Conservation (phyloP, 2,329 filamentous ascomycete genomes). For the Thielaviopsis populi region DNA sequence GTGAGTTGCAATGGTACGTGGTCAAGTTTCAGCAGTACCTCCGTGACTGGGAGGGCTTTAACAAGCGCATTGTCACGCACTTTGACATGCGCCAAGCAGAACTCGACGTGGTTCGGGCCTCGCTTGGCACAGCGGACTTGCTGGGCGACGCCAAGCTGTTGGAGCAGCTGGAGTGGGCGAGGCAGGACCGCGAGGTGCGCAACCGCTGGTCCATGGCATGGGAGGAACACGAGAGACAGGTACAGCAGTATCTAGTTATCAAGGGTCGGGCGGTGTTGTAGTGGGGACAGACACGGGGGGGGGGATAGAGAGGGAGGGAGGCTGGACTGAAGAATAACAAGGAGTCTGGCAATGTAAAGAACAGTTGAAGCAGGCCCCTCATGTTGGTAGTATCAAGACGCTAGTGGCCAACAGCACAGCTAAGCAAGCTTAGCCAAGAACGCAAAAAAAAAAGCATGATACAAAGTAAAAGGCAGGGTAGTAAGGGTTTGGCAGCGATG, state of each 20-base stretch:
- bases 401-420: background rate
- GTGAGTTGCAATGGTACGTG: background rate
- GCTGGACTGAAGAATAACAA: too few relatives aligned
- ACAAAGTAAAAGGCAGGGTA: background rate
- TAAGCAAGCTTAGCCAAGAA: background rate
- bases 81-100: constrained; percentile 36
- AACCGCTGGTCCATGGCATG: constrained; percentile 45
- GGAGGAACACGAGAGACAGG: constrained; percentile 42
- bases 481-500: background rate
- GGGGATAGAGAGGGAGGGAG: background rate
- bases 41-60: constrained; percentile 26
- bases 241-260: constrained; percentile 42
- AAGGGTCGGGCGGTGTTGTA: constrained; percentile 19
- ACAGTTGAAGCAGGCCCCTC: too few relatives aligned
- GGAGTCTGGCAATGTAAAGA: background rate
- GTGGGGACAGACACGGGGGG: too few relatives aligned
- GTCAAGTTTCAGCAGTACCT: constrained; percentile 15
- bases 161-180: constrained; percentile 44
- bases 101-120: constrained; percentile 31
- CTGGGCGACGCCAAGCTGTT: constrained; percentile 19
- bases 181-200: constrained; percentile 49
- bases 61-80: constrained; percentile 39
- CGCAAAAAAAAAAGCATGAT: background rate
- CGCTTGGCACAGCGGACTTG: constrained; percentile 32
- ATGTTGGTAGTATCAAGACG: background rate